phyloP scores from a whole-genome alignment of 2,329 filamentous ascomycete species.

The Zasmidium cellare region DNA sequence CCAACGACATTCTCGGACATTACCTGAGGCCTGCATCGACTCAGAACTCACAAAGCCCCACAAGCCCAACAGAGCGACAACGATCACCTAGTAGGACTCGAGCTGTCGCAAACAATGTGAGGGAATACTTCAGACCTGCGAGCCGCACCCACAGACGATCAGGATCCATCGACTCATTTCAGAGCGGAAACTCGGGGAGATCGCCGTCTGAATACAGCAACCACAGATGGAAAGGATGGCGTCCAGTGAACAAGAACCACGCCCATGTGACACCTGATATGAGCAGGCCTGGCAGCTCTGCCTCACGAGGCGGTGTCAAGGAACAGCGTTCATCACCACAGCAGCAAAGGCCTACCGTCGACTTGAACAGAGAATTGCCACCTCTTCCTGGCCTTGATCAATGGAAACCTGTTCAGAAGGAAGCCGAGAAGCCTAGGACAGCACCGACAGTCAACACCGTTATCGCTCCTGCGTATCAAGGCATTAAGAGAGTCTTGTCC shows the following conservation, averaged over 20 bases:
- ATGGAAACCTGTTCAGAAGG: constrained; percentile 31
- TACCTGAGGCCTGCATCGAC: constrained; percentile 13
- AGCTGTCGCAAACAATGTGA: constrained; percentile 20
- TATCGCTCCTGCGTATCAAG: constrained; percentile 4
- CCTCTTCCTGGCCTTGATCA: constrained; percentile 48
- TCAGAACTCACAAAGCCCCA: constrained; percentile 6
- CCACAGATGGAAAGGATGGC: constrained; percentile 15
- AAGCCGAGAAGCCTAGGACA: constrained; percentile 4
- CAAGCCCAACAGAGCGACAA: constrained; percentile 8
- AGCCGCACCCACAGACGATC: constrained; percentile 29
- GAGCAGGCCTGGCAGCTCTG: constrained; percentile 8
- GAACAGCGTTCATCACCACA: constrained; percentile 1
- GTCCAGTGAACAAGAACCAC: constrained; percentile 13
- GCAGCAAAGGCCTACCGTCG: constrained; percentile 29
- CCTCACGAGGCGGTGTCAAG: background rate
- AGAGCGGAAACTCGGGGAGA: constrained; percentile 20
- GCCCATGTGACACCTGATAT: constrained; percentile 12
- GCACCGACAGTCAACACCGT: background rate
- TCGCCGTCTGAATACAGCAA: constrained; percentile 15
- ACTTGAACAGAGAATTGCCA: constrained; percentile 50
- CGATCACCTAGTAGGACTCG: constrained; percentile 18
- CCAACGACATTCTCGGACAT: constrained; percentile 20
- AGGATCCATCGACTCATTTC: constrained; percentile 27
- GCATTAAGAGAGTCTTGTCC: constrained; percentile 13
- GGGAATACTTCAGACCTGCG: constrained; percentile 44